These are phyloP conservation scores for Monosporascus sp. DNA, from an alignment of 2,329 filamentous ascomycete species.

Conservation along the genomic window DNA sequence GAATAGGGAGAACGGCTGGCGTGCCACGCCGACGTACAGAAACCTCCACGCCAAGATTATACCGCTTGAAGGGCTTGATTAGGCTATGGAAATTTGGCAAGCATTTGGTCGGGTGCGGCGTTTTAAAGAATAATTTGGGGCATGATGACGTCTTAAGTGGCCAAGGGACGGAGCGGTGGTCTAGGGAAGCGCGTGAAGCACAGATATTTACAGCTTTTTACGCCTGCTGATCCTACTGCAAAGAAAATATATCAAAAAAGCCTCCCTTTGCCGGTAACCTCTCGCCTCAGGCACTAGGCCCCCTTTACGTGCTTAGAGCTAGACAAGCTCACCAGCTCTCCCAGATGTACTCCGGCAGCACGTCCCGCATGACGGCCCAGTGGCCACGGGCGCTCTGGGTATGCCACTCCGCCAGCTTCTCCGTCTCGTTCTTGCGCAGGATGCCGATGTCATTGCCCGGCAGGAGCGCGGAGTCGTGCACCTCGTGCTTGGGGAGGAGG, in stretches of 20 bases:
- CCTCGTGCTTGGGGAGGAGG: slow-evolving; percentile 67
- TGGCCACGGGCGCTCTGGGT: slow-evolving; percentile 73
- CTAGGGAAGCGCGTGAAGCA: no score
- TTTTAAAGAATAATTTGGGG: no score
- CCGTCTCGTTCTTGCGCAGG: slow-evolving; percentile 59
- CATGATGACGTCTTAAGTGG: no score
- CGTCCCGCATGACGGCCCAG: slow-evolving; percentile 86
- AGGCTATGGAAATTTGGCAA: no score
- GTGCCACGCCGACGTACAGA: neutral
- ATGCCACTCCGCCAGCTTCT: slow-evolving; percentile 65
- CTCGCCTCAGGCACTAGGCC: no score
- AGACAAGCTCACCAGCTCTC: slow-evolving; percentile 64
- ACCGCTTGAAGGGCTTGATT: neutral
- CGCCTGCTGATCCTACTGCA: no score
- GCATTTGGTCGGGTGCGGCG: neutral
- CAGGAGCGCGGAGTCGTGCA: slow-evolving; percentile 48
- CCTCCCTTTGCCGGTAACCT: no score
- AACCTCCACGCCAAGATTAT: neutral
- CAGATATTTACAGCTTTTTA: no score
- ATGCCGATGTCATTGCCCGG: slow-evolving; percentile 43
- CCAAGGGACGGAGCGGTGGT: no score
- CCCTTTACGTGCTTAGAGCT: no score
- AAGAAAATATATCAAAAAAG: no score
- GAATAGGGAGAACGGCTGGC: neutral
- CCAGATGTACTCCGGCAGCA: slow-evolving; percentile 76